Conservation (phyloP, 2,329 filamentous ascomycete genomes). For the Trichothecium roseum region DNA sequence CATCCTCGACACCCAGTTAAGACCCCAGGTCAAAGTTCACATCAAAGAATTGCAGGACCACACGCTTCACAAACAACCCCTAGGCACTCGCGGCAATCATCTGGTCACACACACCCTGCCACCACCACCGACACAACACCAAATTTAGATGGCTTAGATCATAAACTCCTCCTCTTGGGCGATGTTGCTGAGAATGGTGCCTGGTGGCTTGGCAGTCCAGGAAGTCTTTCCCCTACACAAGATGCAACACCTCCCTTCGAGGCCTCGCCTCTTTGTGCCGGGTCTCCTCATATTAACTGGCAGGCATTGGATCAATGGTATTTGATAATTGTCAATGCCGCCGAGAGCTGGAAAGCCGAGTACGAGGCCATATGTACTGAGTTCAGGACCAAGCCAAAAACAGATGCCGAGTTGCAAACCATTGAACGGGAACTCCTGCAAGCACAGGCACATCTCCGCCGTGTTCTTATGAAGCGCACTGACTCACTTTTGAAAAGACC, state of each 20-base stretch:
- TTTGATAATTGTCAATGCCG: constrained; percentile 55
- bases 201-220: constrained; percentile 61
- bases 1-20: constrained; percentile 20
- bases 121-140: constrained; percentile 4
- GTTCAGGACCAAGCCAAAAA: constrained; percentile 23
- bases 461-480: constrained; percentile 63
- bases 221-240: constrained; percentile 14
- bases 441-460: constrained; percentile 59
- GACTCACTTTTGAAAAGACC: constrained; percentile 75
- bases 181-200: constrained; percentile 71
- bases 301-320: constrained; percentile 64
- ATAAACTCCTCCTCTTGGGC: constrained; percentile 63
- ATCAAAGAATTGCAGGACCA: no score
- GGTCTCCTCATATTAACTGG: constrained; percentile 67
- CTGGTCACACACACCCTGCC: neutral
- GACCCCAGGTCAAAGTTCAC: no score
- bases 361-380: constrained; percentile 32
- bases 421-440: constrained; percentile 37
- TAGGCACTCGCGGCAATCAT: no score
- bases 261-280: constrained; percentile 10
- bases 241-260: constrained; percentile 16
- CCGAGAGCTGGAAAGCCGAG: constrained; percentile 51
- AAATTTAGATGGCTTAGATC: constrained; percentile 50
- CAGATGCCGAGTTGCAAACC: constrained; percentile 24
- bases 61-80: no score